These are phyloP conservation scores for Pascua sp. DNA, from an alignment of 1,284 basidiomycete genomes.

Conservation along the genomic window DNA sequence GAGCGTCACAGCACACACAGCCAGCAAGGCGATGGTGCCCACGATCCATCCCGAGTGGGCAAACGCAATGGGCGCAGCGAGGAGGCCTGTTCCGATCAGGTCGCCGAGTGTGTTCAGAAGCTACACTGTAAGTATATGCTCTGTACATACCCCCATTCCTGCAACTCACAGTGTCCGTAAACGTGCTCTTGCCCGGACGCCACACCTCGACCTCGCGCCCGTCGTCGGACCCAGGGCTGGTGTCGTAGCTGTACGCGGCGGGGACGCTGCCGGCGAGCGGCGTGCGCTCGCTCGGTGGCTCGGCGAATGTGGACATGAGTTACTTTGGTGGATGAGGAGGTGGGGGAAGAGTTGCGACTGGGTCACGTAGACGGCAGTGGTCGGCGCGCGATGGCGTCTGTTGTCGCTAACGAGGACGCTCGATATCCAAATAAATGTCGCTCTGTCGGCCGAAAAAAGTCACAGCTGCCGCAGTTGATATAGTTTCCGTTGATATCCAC, in stretches of 20 bases:
- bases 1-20: constrained; percentile 72
- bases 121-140: constrained; percentile 47
- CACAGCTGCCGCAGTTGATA: too few relatives aligned
- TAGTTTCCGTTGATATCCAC: too few relatives aligned
- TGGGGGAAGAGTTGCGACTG: too few relatives aligned
- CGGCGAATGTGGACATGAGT: too few relatives aligned
- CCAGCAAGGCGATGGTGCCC: constrained; percentile 66
- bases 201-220: constrained; percentile 33
- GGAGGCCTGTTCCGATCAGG: constrained; percentile 78
- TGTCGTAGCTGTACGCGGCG: too few relatives aligned
- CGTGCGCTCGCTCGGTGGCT: neutral
- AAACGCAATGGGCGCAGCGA: constrained; percentile 81
- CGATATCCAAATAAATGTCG: too few relatives aligned
- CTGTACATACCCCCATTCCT: neutral
- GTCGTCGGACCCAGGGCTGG: neutral
- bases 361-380: too few relatives aligned
- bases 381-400: too few relatives aligned
- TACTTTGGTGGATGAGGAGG: too few relatives aligned
- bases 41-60: constrained; percentile 80
- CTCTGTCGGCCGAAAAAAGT: too few relatives aligned
- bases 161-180: constrained; percentile 66
- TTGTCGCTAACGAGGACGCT: too few relatives aligned
- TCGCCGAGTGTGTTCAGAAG: constrained; percentile 82
- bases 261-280: neutral
- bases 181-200: constrained; percentile 63